phyloP scores from a whole-genome alignment of 2,329 filamentous ascomycete species.

The Clarireedia hainanense region DNA sequence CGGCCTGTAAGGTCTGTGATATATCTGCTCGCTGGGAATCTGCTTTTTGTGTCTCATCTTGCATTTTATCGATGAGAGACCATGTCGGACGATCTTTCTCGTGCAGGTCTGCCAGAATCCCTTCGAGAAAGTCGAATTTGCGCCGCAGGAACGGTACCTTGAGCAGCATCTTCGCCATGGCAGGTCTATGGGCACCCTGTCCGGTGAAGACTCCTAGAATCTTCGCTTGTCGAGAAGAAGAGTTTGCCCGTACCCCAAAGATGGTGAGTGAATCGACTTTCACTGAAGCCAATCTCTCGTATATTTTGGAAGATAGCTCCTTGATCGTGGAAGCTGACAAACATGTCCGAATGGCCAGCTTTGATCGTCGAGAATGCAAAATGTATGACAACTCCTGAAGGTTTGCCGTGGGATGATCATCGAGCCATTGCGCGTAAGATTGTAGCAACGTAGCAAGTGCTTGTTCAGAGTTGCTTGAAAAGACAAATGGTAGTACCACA shows the following conservation, averaged over 20 bases:
- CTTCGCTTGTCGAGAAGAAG: slow-evolving; percentile 5
- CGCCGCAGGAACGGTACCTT: slow-evolving; percentile 13
- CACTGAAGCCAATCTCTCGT: not conserved
- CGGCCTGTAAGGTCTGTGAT: slow-evolving; percentile 35
- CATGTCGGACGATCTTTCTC: slow-evolving; percentile 5
- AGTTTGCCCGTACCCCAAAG: not conserved
- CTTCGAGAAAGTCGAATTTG: not conserved
- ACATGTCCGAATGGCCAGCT: too few relatives aligned
- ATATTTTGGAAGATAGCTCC: not conserved
- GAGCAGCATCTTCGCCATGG: slow-evolving; percentile 12
- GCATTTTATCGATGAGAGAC: slow-evolving; percentile 28
- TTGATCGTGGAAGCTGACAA: not conserved
- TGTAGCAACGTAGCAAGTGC: too few relatives aligned
- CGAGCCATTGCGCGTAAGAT: too few relatives aligned
- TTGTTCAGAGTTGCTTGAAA: too few relatives aligned
- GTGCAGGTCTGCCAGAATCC: slow-evolving; percentile 2
- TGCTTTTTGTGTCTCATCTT: slow-evolving; percentile 21
- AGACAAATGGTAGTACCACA: too few relatives aligned
- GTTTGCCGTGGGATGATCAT: too few relatives aligned
- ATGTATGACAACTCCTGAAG: too few relatives aligned
- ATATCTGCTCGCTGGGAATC: slow-evolving; percentile 27
- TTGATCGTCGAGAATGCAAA: too few relatives aligned
- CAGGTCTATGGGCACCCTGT: slow-evolving; percentile 13
- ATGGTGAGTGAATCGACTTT: not conserved
- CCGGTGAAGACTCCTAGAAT: slow-evolving; percentile 15